These are phyloP conservation scores for Bisporella sp. DNA, from an alignment of 2,329 filamentous ascomycete genomes.

Conservation along the genomic window DNA sequence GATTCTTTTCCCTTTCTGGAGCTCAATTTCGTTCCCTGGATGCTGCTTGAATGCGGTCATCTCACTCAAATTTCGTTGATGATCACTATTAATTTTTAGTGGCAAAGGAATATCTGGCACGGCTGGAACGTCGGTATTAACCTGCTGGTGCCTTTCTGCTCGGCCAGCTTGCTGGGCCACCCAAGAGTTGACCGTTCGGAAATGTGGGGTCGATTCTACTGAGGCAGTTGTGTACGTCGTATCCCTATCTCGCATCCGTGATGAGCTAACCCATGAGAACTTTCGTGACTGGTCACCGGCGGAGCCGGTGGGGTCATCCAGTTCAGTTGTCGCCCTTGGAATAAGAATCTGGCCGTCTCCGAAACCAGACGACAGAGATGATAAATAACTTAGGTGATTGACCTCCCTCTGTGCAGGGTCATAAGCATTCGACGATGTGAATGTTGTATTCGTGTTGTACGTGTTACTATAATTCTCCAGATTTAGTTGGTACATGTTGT, in stretches of 20 bases:
- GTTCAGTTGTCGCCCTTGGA: slow-evolving; percentile 14
- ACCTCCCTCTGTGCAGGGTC: slow-evolving; percentile 16
- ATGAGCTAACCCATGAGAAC: slow-evolving; percentile 25
- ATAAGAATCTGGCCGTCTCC: slow-evolving; percentile 51
- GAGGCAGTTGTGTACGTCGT: slow-evolving; percentile 26
- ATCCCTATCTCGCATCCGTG: slow-evolving; percentile 19
- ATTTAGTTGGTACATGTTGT: no score
- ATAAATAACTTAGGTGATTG: slow-evolving; percentile 35
- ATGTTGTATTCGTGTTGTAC: slow-evolving; percentile 13
- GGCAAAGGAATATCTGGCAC: slow-evolving; percentile 20
- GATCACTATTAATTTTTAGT: slow-evolving; percentile 9
- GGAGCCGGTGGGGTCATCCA: slow-evolving; percentile 21
- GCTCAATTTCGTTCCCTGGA: slow-evolving; percentile 25
- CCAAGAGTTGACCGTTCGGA: slow-evolving; percentile 55
- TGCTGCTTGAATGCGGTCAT: slow-evolving; percentile 24
- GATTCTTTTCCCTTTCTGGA: slow-evolving; percentile 20
- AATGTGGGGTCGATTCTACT: slow-evolving; percentile 37
- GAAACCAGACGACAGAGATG: slow-evolving; percentile 58
- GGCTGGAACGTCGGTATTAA: slow-evolving; percentile 23
- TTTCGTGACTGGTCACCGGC: slow-evolving; percentile 14
- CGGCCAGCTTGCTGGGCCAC: slow-evolving; percentile 56
- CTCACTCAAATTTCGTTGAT: slow-evolving; percentile 22
- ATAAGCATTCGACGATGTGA: slow-evolving; percentile 11
- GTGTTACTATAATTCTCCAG: slow-evolving; percentile 5
- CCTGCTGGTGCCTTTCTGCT: slow-evolving; percentile 39